Conservation (phyloP, 2,329 filamentous ascomycete genomes). For the Emergomyces africanus region DNA sequence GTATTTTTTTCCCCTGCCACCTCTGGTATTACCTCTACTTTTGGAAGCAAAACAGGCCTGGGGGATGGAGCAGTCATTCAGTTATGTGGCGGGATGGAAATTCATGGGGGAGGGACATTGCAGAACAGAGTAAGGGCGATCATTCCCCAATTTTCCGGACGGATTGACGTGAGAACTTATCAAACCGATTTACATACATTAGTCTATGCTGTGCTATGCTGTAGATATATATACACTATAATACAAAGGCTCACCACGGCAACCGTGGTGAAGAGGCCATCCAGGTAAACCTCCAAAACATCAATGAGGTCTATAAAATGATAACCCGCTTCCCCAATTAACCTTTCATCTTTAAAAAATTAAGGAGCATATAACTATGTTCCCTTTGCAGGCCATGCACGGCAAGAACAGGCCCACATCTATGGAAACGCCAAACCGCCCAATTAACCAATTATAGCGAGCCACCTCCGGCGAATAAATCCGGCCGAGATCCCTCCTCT, state of each 20-base stretch:
- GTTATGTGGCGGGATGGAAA: not conserved
- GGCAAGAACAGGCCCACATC: not conserved
- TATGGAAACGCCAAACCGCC: not conserved
- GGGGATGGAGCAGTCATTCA: not conserved
- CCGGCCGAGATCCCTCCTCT: not conserved
- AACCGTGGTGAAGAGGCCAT: not conserved
- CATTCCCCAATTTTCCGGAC: not conserved
- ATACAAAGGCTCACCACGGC: not conserved
- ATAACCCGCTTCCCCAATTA: not conserved
- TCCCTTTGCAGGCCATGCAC: not conserved
- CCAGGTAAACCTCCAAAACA: not conserved
- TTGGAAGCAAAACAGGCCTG: not conserved
- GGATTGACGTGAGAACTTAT: not conserved
- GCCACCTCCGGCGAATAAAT: not conserved
- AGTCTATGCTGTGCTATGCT: not conserved
- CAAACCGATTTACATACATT: not conserved
- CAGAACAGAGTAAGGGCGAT: not conserved
- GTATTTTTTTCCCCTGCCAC: no score
- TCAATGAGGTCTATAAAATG: not conserved
- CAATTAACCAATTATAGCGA: not conserved
- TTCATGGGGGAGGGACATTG: not conserved
- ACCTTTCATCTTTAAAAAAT: not conserved
- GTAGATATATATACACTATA: not conserved
- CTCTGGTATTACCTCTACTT: not conserved
- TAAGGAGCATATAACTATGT: not conserved